phyloP scores from a whole-genome alignment of 129 eudicot genomes.

The Pseudognaphalium luteoalbum region DNA sequence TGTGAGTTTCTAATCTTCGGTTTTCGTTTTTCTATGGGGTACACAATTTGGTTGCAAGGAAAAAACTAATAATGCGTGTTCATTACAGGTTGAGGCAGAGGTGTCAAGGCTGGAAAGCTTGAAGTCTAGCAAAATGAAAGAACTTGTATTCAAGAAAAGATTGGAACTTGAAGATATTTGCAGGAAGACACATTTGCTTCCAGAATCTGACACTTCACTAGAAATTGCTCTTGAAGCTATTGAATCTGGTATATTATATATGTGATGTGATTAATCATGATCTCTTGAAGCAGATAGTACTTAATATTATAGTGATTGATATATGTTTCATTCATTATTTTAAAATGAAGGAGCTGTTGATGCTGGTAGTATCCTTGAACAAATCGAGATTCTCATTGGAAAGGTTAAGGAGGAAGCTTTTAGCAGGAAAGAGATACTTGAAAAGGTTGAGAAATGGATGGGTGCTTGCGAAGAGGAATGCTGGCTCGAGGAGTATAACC shows the following conservation, averaged over 20 bases:
- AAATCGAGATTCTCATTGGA: slow-evolving; percentile 75
- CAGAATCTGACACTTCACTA: slow-evolving; percentile 49
- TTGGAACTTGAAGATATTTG: slow-evolving; percentile 79
- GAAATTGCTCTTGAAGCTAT: slow-evolving; percentile 52
- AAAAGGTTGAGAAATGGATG: slow-evolving; percentile 85
- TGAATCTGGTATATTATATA: slow-evolving; percentile 40
- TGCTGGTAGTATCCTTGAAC: slow-evolving; percentile 79
- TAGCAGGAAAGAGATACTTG: slow-evolving; percentile 88
- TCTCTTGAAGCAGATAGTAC: not conserved
- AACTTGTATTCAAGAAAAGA: slow-evolving; percentile 81
- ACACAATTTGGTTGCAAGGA: not conserved
- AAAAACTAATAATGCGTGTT: not conserved
- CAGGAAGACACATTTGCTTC: slow-evolving; percentile 72
- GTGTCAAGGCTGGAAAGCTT: slow-evolving; percentile 73
- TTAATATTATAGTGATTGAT: slow-evolving; percentile 15
- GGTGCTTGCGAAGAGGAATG: slow-evolving; percentile 86
- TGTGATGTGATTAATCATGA: not conserved
- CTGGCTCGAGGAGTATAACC: slow-evolving; percentile 95
- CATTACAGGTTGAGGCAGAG: slow-evolving; percentile 71
- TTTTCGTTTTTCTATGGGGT: not conserved
- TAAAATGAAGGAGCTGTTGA: slow-evolving; percentile 66
- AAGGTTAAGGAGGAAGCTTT: slow-evolving; percentile 87
- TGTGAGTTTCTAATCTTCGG: slow-evolving; percentile 41
- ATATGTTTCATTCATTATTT: not conserved
- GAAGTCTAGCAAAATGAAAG: slow-evolving; percentile 86